Evolutionary conservation across 2,329 filamentous ascomycete species (phyloP), one percentile per base, ranked within the genome.

Genomic region (Aspergillus melleus): DNA sequence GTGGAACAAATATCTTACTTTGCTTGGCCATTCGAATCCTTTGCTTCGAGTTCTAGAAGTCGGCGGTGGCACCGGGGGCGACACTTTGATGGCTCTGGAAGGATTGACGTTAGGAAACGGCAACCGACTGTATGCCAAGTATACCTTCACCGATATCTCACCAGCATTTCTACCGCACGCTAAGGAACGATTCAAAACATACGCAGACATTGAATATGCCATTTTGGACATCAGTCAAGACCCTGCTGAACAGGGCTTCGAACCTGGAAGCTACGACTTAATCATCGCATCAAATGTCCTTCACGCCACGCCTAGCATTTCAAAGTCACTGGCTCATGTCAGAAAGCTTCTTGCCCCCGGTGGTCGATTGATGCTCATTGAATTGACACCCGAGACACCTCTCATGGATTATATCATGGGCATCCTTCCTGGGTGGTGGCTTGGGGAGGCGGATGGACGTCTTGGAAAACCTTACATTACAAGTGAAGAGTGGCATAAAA

Each of bases 301-400:
- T 2, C 70, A 69, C 49, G 68, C 64, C 2, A 70, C 68, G 1
- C 51, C 62, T 4, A 61, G 32, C 9, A 53, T 75, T 2, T 58
- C 65, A 4, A 63, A 63, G n/a, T 68, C 67, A 6, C 52, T 75
- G 32, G 49, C n/a, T 0, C 66, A 74, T 57, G 61, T 75, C 0
- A 64, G 64, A 3, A 59, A 59, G 6, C 61, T 76, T 11, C 66
- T 77, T 1, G 63, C 63, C 22, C 77, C 81, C 0, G 80, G 77
- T 1, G 83, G 82, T 0, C 76, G 78, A 42, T 67, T 85, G 0
- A 42, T 84, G 1, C 50, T 83, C 0, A 59, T 78, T 5, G 82
- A 85, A 59, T 62, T 78, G 2, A 72, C 68, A 4, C 54, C 59
- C 4, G 54, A 24, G 4, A 60, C 54, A 16, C 53, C 19, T 19